phyloP scores from a whole-genome alignment of 495 filamentous ascomycete genomes.

The Tuber aestivum region DNA sequence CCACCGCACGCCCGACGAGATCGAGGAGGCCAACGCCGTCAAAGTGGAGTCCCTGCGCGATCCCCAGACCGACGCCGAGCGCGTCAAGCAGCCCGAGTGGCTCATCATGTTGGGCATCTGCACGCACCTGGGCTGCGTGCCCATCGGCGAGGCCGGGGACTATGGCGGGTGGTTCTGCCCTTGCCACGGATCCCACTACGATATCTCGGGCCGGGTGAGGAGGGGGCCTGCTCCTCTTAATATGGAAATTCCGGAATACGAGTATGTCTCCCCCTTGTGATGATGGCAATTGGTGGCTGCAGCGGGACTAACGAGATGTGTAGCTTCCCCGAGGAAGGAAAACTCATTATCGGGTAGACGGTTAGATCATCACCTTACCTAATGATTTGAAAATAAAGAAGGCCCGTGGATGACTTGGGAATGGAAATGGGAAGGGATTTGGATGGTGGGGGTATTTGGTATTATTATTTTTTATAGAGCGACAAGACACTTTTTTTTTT shows the following conservation, averaged over 20 bases:
- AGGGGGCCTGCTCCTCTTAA: constrained; percentile 96
- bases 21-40: constrained; percentile 72
- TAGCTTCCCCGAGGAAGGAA: constrained; percentile 67
- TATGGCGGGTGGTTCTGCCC: constrained; percentile 99
- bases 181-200: constrained; percentile 99
- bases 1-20: constrained; percentile 85
- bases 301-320: constrained; percentile 8
- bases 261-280: constrained; percentile 38
- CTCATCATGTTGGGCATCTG: constrained; percentile 99
- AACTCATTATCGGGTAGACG: constrained; percentile 71
- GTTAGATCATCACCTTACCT: background rate
- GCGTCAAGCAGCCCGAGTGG: constrained; percentile 98
- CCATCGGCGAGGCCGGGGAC: constrained; percentile 97
- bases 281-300: background rate
- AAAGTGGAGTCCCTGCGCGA: constrained; percentile 77
- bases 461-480: constrained; percentile 34
- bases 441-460: constrained; percentile 17
- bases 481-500: constrained; percentile 32
- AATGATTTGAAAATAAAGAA: background rate
- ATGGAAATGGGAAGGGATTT: constrained; percentile 22
- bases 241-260: constrained; percentile 88
- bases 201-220: constrained; percentile 93
- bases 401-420: constrained; percentile 8
- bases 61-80: constrained; percentile 82
- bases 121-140: constrained; percentile 98